A percentile compares a stretch with the other conserved stretches of the same genome.
Evolutionary conservation across 768 basidiomycete species (phyloP).

Genomic region (Leccinum uliginosum): DNA sequence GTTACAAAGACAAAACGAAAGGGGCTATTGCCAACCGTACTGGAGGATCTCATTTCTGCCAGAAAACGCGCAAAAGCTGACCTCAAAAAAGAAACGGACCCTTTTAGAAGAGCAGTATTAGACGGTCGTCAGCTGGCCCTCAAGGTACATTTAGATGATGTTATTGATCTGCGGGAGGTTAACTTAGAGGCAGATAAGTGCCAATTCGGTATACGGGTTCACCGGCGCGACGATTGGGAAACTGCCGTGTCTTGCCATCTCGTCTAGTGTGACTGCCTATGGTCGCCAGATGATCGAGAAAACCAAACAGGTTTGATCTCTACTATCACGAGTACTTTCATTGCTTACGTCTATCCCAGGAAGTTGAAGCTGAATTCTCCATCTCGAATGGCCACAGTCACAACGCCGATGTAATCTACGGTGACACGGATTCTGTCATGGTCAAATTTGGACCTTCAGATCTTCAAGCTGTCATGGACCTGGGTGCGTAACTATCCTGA

Average conservation of each 20-base stretch:
- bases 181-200: conserved; percentile 71
- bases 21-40: conserved; percentile 84
- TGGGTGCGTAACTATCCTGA: conserved; percentile 52
- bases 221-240: conserved; percentile 98
- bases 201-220: conserved; percentile 99
- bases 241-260: conserved; percentile 92
- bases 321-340: not conserved
- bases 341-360: conserved; percentile 31
- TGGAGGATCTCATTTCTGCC: conserved; percentile 91
- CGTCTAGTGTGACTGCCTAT: conserved; percentile 92
- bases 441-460: conserved; percentile 92
- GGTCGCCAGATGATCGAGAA: conserved; percentile 99
- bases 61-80: conserved; percentile 95
- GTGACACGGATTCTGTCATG: conserved; percentile 99
- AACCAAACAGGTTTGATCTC: conserved; percentile 69
- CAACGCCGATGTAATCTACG: conserved; percentile 94
- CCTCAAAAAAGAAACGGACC: conserved; percentile 94
- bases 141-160: conserved; percentile 51
- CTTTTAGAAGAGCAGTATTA: conserved; percentile 93
- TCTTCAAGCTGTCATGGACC: conserved; percentile 79
- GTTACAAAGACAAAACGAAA: conserved; percentile 70
- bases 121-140: conserved; percentile 96
- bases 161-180: not conserved
- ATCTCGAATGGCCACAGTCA: conserved; percentile 80
- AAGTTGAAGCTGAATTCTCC: conserved; percentile 86